phyloP scores from a whole-genome alignment of 2,329 filamentous ascomycete genomes.

The Bipolaris oryzae region DNA sequence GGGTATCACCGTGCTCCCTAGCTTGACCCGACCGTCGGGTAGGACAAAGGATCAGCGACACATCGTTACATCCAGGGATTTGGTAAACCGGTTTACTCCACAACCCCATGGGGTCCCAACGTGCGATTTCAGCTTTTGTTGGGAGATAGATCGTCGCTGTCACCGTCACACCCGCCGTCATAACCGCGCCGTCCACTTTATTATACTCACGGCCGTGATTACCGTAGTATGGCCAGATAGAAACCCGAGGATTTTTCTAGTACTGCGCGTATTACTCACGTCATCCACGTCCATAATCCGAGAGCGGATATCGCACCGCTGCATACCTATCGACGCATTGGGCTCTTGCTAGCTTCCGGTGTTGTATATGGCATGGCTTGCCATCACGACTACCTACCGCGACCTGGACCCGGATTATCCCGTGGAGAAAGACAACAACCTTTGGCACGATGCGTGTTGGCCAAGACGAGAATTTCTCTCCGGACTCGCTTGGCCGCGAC shows the following conservation, averaged over 20 bases:
- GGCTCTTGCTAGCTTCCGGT: conserved; percentile 6
- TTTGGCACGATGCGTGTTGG: conserved; percentile 6
- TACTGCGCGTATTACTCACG: conserved; percentile 2
- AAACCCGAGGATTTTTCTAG: conserved; percentile 14
- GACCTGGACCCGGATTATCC: conserved; percentile 18
- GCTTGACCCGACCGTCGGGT: background rate
- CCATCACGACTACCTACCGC: conserved; percentile 3
- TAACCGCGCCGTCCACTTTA: background rate
- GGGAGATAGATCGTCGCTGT: conserved; percentile 1
- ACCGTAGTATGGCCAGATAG: background rate
- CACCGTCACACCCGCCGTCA: background rate
- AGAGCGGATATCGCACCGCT: conserved; percentile 6
- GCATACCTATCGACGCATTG: conserved; percentile 8
- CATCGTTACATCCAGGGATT: conserved; percentile 13
- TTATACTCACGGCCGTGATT: conserved; percentile 3
- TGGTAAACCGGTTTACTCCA: conserved; percentile 17
- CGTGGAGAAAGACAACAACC: conserved; percentile 12
- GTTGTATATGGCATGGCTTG: background rate
- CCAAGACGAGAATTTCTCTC: conserved; percentile 19
- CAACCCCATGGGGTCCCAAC: conserved; percentile 22
- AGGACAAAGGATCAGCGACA: conserved; percentile 1
- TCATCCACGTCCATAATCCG: background rate
- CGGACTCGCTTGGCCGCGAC: conserved; percentile 21
- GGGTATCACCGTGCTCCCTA: background rate
- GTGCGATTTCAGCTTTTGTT: background rate